Evolutionary conservation across 2,329 filamentous ascomycete genomes (phyloP).

Genomic region (Aspergillus pseudotamarii): DNA sequence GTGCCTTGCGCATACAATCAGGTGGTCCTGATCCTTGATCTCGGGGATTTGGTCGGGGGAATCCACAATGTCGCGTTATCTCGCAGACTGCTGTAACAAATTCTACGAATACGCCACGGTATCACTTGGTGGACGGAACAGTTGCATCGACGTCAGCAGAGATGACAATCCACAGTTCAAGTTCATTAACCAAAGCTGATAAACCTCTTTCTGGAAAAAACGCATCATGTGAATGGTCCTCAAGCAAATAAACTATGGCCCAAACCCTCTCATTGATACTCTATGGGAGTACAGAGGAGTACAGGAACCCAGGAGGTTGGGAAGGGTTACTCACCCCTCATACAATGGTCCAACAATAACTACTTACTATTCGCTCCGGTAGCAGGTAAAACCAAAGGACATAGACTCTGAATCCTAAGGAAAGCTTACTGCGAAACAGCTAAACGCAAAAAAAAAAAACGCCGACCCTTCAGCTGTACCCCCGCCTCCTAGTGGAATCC

Average conservation of each 20-base stretch:
- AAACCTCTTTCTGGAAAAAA: neutral
- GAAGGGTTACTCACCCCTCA: neutral
- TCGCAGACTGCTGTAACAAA: constrained; percentile 13
- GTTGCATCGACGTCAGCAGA: constrained; percentile 1
- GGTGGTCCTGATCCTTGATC: neutral
- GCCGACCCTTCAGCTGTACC: neutral
- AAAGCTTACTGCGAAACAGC: neutral
- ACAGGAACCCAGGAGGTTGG: neutral
- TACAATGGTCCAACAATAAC: neutral
- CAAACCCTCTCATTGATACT: neutral
- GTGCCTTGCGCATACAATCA: constrained; percentile 5
- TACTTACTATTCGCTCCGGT: neutral
- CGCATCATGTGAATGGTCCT: neutral
- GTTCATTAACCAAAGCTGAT: no score
- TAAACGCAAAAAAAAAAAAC: neutral
- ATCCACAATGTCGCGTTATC: constrained; percentile 10
- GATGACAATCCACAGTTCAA: neutral
- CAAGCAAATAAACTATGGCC: neutral
- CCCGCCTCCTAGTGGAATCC: neutral
- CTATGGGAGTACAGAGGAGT: neutral
- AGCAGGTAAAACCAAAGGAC: neutral
- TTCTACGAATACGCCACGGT: constrained; percentile 17
- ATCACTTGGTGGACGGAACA: neutral
- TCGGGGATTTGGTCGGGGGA: neutral
- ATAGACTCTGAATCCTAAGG: neutral